Conservation (phyloP, 139 green algal species). For the Chlorella sp. region DNA sequence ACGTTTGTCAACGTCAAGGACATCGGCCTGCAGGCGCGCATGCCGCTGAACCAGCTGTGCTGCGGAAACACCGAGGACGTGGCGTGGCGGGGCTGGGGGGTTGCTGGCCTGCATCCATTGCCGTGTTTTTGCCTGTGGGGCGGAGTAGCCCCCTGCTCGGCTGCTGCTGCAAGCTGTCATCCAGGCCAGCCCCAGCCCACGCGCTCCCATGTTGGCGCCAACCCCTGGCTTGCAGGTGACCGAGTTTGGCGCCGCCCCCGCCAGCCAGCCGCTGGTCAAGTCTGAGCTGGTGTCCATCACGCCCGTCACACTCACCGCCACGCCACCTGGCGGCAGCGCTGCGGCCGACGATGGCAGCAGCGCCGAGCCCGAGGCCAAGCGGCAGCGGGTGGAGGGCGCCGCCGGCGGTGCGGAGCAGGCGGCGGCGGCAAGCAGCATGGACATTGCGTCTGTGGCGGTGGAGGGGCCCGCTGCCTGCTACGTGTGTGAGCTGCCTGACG, state of each 20-base stretch:
- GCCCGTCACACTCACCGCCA: slow-evolving; percentile 39
- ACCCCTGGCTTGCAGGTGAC: slow-evolving; percentile 15
- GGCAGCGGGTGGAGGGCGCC: slow-evolving; percentile 20
- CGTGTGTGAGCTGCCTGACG: slow-evolving; percentile 72
- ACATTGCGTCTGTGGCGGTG: slow-evolving; percentile 19
- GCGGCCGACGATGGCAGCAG: background rate
- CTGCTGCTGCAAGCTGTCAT: too few relatives aligned
- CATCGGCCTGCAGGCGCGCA: slow-evolving; percentile 29
- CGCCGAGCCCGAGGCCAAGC: slow-evolving; percentile 39
- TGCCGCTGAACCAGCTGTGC: too few relatives aligned
- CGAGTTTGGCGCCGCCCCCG: slow-evolving; percentile 39
- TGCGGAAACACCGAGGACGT: too few relatives aligned
- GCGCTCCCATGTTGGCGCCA: too few relatives aligned
- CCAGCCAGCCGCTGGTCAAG: slow-evolving; percentile 30
- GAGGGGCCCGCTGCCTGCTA: slow-evolving; percentile 64
- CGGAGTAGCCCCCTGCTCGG: too few relatives aligned
- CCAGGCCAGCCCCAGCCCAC: too few relatives aligned
- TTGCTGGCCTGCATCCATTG: too few relatives aligned
- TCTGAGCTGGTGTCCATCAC: slow-evolving; percentile 55
- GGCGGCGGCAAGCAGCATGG: background rate
- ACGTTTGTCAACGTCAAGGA: slow-evolving; percentile 55
- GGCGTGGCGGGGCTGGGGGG: too few relatives aligned
- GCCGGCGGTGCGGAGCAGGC: background rate
- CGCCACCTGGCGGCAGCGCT: background rate
- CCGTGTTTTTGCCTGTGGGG: too few relatives aligned